Evolutionary conservation across 352 stramenopile species (phyloP), one percentile per base, ranked within the genome.

Genomic region (Phytophthora nicotianae): DNA sequence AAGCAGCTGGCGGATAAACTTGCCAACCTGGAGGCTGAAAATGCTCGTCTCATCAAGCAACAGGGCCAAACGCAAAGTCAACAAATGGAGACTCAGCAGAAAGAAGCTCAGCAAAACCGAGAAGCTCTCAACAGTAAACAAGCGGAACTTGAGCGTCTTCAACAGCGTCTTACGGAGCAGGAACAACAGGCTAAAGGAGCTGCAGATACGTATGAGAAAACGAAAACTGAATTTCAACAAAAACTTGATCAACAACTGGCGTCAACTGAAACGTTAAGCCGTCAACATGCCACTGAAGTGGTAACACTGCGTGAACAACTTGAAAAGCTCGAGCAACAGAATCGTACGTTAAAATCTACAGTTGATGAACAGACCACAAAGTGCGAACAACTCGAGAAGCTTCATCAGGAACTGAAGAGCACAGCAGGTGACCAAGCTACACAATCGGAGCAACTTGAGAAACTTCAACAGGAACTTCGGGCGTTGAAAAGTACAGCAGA

Each of bases 71-170:
- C 56, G 5, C 56, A 62, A 26, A 66, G 50, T 26, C 35, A 61
- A 40, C 70, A 75, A 21, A 49, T 59, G 23, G 66, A 58, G 13
- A 33, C 65, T 9, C 57, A 61, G 17, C 65, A 72, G 38, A 65
- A 65, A 32, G 66, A 58, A 50, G 55, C 70, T 21, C 57, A 65
- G 10, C 65, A 61, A 37, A 67, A 53, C 13, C 62, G 73, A 23
- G 62, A 82, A 42, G 51, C 55, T 1, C 46, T 76, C 0, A 58
- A 76, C 8, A 62, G 54, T 17, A 69, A 75, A 20, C 58, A 68
- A 16, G 57, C 24, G 17, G 67, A 77, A 27, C 49, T 66, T 23
- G 52, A 66, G 1, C 38, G 24, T 42, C 53, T 75, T 37, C 65
- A 73, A 16, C 66, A 60, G n/a, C 35, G 35, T 17, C 27, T 72